phyloP scores from a whole-genome alignment of 192 early-diverging fungal genomes.

The Bifiguratus adelaidae region DNA sequence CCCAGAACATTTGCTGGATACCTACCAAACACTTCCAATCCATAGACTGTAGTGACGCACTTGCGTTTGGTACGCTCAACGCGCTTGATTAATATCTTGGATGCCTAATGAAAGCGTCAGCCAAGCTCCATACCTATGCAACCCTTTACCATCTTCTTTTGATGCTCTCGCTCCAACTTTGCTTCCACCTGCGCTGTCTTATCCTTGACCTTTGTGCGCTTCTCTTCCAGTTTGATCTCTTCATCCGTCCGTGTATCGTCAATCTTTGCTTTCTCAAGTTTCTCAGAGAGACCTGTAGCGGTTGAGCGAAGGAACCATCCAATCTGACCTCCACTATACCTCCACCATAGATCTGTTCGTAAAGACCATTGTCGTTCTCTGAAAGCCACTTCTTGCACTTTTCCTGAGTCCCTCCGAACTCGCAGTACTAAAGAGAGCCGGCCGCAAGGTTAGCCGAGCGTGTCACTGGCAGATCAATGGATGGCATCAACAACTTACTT shows the following conservation, averaged over 20 bases:
- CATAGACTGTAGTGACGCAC: constrained; percentile 74
- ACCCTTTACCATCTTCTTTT: constrained; percentile 61
- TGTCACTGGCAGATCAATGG: too few relatives aligned
- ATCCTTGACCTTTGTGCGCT: constrained; percentile 34
- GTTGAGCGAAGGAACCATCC: not conserved
- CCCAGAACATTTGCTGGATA: not conserved
- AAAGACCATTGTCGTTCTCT: constrained; percentile 42
- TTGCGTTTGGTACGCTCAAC: constrained; percentile 91
- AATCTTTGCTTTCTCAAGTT: constrained; percentile 16
- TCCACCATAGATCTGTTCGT: constrained; percentile 43
- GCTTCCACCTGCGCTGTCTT: constrained; percentile 39
- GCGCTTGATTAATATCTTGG: constrained; percentile 73
- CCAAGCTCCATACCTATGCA: not conserved
- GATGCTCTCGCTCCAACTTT: constrained; percentile 60
- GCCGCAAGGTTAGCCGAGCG: not conserved
- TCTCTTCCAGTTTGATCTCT: constrained; percentile 25
- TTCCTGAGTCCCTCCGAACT: constrained; percentile 70
- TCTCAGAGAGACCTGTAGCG: not conserved
- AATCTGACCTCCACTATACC: not conserved
- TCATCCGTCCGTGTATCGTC: constrained; percentile 25
- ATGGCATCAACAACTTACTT: too few relatives aligned
- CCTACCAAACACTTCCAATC: constrained; percentile 83
- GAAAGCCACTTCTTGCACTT: constrained; percentile 77
- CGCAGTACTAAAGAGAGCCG: constrained; percentile 64
- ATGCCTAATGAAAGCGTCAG: constrained; percentile 17